phyloP scores from a whole-genome alignment of 2,329 filamentous ascomycete species.

The Colletotrichum australisinense region DNA sequence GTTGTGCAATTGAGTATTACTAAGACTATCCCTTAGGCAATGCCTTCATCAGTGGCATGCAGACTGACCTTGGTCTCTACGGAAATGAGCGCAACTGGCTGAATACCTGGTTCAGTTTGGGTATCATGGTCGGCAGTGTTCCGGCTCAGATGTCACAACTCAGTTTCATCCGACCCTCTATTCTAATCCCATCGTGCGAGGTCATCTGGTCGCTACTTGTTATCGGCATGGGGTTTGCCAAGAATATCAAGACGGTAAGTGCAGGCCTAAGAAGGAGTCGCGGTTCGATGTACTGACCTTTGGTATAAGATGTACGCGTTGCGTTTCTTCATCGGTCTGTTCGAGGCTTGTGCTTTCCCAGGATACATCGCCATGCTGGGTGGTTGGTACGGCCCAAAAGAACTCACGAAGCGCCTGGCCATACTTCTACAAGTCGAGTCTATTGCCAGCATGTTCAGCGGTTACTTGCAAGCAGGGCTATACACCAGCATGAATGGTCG shows the following conservation, averaged over 20 bases:
- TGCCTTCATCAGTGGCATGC: constrained; percentile 42
- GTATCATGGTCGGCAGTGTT: constrained; percentile 40
- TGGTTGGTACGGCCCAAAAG: constrained; percentile 52
- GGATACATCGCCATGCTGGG: constrained; percentile 50
- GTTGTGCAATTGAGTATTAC: constrained; percentile 6
- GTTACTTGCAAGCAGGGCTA: constrained; percentile 65
- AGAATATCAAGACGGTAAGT: constrained; percentile 38
- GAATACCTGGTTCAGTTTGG: constrained; percentile 39
- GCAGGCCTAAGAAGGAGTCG: background rate
- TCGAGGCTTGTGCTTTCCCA: constrained; percentile 47
- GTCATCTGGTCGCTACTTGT: constrained; percentile 38
- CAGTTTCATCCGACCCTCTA: constrained; percentile 41
- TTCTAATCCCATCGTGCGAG: constrained; percentile 42
- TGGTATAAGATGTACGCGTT: constrained; percentile 51
- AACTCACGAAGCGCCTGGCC: constrained; percentile 61
- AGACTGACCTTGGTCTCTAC: constrained; percentile 40
- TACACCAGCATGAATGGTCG: constrained; percentile 52
- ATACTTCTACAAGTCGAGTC: constrained; percentile 62
- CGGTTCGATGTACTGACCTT: background rate
- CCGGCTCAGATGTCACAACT: constrained; percentile 42
- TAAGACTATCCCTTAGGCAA: constrained; percentile 28
- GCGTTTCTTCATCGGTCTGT: constrained; percentile 56
- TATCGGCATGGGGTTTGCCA: constrained; percentile 36
- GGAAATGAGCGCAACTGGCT: constrained; percentile 42
- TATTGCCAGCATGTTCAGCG: constrained; percentile 66